Conservation (phyloP, 768 basidiomycete species). For the Suillus tomentosus region DNA sequence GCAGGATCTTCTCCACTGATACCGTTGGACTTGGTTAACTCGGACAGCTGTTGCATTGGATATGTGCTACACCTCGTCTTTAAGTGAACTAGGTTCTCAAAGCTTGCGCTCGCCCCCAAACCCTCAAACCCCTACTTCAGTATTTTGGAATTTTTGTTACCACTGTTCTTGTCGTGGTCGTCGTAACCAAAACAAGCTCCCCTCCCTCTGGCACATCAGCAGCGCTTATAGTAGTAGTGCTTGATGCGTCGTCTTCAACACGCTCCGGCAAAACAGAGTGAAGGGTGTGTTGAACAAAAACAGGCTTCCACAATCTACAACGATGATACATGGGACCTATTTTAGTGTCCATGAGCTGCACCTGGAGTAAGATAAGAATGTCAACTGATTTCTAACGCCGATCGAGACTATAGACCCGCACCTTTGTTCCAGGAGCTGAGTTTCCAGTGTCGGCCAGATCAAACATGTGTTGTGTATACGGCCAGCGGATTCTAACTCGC, state of each 20-base stretch:
- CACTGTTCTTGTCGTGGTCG: not conserved
- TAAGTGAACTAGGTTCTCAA: not conserved
- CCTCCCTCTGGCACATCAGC: slow-evolving; percentile 1
- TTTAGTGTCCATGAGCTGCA: not conserved
- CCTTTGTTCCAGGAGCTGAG: slow-evolving; percentile 34
- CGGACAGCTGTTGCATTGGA: not conserved
- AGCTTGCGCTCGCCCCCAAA: not conserved
- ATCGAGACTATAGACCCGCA: not conserved
- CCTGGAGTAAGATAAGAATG: not conserved
- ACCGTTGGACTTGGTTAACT: not conserved
- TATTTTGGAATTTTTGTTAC: not conserved
- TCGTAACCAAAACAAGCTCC: not conserved
- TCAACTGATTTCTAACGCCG: too few relatives aligned
- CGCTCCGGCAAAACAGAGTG: not conserved
- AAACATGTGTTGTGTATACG: slow-evolving; percentile 27
- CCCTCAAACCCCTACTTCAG: not conserved
- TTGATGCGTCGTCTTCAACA: not conserved
- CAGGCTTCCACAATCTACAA: not conserved
- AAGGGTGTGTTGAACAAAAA: not conserved
- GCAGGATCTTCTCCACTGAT: not conserved
- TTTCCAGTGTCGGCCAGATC: slow-evolving; percentile 27
- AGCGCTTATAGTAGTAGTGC: not conserved
- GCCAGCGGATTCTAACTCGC: slow-evolving; percentile 30
- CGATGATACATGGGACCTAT: not conserved
- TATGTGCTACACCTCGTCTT: not conserved